A percentile compares a stretch with the other conserved stretches of the same genome.
Evolutionary conservation across 1,284 basidiomycete species (phyloP).

Genomic region (Puccinia coronata): DNA sequence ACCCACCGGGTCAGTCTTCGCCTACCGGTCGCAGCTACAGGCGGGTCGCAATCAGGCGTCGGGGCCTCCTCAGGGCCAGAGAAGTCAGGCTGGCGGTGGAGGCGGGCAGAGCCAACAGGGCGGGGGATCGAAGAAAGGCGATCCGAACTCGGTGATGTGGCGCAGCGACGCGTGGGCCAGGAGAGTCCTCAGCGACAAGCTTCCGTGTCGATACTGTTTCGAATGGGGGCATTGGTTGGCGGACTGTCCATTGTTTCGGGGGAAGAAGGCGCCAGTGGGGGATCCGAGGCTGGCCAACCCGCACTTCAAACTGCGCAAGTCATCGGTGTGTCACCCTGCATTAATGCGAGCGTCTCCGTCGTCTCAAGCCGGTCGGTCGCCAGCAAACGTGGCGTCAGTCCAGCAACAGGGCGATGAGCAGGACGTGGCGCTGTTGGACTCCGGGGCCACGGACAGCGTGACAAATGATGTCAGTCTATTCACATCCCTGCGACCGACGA

Average conservation of each 20-base stretch:
- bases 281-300: constrained; percentile 1
- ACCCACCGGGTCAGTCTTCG: not conserved
- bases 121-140: no score
- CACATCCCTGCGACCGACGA: no score
- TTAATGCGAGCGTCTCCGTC: no score
- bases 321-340: not conserved
- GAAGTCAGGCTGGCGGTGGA: not conserved
- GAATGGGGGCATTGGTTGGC: constrained; percentile 19
- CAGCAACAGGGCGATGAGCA: no score
- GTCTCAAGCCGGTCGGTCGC: no score
- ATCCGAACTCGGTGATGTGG: not conserved
- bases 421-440: no score
- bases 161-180: no score
- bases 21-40: no score
- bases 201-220: not conserved
- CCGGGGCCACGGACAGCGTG: no score
- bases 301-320: not conserved
- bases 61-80: not conserved
- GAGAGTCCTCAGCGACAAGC: not conserved
- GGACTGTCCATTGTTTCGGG: not conserved
- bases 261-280: not conserved
- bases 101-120: not conserved
- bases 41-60: not conserved
- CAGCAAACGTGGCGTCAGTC: no score
- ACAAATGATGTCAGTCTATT: no score